Evolutionary conservation across 1,284 basidiomycete species (phyloP), one percentile per base, ranked within the genome.

Genomic region (Lentinus polychrous): DNA sequence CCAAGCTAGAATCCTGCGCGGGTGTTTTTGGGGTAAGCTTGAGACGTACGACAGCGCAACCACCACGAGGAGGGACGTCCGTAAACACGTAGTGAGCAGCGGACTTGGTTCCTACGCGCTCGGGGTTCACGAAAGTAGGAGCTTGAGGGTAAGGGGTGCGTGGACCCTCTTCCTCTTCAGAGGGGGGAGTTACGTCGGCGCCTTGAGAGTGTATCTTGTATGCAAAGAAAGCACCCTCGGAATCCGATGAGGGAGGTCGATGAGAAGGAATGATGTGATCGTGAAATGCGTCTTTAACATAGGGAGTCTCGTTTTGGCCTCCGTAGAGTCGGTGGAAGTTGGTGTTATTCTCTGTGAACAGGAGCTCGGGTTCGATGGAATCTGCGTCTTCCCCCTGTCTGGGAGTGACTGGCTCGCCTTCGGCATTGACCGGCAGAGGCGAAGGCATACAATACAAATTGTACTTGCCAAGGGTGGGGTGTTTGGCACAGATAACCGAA

Each of bases 271-370:
- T 84, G 65, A 98, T 90, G 64, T 98, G 90, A 65, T 98, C 94
- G 63, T 99, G 94, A 76, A 99, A 98, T n/a, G 88, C 94, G 61
- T 99, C 95, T 71, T 99, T 99, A 60, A 91, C 90, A 63, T 86
- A 94, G 1, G 80, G 78, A 0, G 82, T 83, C 50, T 79, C 73
- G 71, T 98, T 97, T 57, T 81, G 71, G 20, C 91, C 94, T 32
- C 85, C 85, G 66, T 97, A 99, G 31, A 99, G 76, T 50, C 95
- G 81, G 60, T 81, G 78, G 65, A 87, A 95, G 74, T 99, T 99
- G 54, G 94, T 97, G 65, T 98, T 91, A 69, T 98, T 99, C 63
- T 98, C 93, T 8, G 91, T 94, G 66, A 97, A 97, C 14, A 97
- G 66, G 34, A 97, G 72, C 14, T 90, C 82, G 0, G 94, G 92